Base-by-base conservation (phyloP, 257 asterid genomes). In the Misopates orontium region DNA sequence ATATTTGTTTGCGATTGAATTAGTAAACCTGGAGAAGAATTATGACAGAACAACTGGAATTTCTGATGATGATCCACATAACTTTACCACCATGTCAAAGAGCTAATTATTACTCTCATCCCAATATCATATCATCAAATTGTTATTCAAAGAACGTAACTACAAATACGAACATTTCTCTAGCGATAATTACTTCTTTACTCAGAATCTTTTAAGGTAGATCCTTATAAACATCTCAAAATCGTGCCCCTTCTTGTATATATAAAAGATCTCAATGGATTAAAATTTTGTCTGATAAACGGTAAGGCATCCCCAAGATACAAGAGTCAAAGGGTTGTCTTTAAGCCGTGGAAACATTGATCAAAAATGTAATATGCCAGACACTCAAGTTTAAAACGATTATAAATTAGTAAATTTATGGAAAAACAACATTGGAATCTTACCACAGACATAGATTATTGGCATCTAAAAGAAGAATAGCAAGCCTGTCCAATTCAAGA, bases 391-490 rank as follows among this genome's bases (percentile, higher is more conserved):
- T 25, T 21, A 20, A 64, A n/a, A 21, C 40, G 18, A 36, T 9
- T 36, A 36, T 9, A 36, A 57, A 62, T 39, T 1, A 28, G 36
- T 28, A 28, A 28, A n/a, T 7, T 3, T 28, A 28, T 2, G 36
- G 36, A 3, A 47, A 39, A 23, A 10, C 56, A 73, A 58, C 22
- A 47, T 7, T 24, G 56, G 59, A 53, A 54, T 47, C 78, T 57
- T 86, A 91, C 98, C 98, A 76, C 67, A 88, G 64, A 62, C 91
- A 83, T 23, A 80, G 90, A 67, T 77, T 75, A 57, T 74, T 87
- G 71, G 96, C 94, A 57, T 85, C 88, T 16, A 80, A 65, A 60
- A 82, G 79, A 63, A 88, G 87, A 76, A 57, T 71, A 56, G 53
- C 64, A 52, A 91, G 91, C 69, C 78, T 75, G 76, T 74, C 76